Evolutionary conservation across 148 eudicot species (phyloP).

Genomic region (Fagopyrum esculentum): DNA sequence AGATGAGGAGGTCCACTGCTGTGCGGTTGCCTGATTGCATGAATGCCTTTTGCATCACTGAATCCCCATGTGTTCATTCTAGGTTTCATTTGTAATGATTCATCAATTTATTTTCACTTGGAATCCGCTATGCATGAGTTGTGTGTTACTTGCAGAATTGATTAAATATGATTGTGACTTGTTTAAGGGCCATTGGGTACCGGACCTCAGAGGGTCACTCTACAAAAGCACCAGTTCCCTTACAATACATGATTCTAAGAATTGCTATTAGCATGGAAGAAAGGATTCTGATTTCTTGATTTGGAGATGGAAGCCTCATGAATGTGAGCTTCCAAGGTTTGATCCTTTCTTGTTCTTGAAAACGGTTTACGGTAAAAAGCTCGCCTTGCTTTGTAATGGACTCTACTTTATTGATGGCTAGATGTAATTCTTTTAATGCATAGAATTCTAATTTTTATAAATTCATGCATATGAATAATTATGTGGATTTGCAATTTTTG

Average conservation of each 20-base stretch:
- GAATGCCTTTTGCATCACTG: too few species aligned
- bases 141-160: neutral
- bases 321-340: slow-evolving; percentile 34
- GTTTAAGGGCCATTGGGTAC: slow-evolving; percentile 42
- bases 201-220: slow-evolving; percentile 23
- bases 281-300: slow-evolving; percentile 40
- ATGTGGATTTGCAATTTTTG: too few species aligned
- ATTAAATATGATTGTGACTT: slow-evolving; percentile 22
- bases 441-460: too few species aligned
- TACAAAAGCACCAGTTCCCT: slow-evolving; percentile 33
- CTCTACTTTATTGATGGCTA: too few species aligned
- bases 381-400: too few species aligned
- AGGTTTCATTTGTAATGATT: too few species aligned
- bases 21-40: too few species aligned
- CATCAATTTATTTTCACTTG: too few species aligned
- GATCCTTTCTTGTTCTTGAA: slow-evolving; percentile 27
- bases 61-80: too few species aligned
- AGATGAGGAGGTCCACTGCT: too few species aligned
- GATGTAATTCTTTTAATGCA: too few species aligned
- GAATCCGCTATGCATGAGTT: neutral
- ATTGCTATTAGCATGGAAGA: slow-evolving; percentile 43
- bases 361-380: slow-evolving; percentile 25
- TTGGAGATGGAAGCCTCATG: slow-evolving; percentile 50
- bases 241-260: slow-evolving; percentile 29
- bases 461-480: too few species aligned